Base-by-base conservation (phyloP, 208 protist species). In the Acanthamoeba comandoni region DNA sequence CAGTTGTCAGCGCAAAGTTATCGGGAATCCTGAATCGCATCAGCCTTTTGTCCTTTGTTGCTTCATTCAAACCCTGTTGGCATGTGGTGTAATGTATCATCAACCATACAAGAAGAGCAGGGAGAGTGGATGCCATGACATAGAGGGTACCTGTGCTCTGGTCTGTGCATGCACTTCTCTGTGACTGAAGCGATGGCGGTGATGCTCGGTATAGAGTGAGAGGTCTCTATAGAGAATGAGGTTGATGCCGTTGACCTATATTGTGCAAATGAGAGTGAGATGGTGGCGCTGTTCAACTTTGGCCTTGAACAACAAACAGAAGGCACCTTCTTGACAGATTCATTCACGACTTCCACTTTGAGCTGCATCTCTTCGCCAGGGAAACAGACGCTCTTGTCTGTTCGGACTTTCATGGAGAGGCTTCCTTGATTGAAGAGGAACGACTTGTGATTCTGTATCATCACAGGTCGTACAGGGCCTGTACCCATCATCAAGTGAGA, bases 351-450 rank as follows among this genome's bases (percentile, higher is more conserved):
- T 22, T 85, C 75, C 8, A 85, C 53, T 55, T 85, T 85, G 53
- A 85, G 58, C 75, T 85, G 58, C 24, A 64, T 55, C 52, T 85
- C 75, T 4, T 85, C 75, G 49, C 75, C 75, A 19, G 75, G 75
- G 75, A 85, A 85, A 39, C 65, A 85, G 52, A 85, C 75, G 26
- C 43, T 39, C 4, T 55, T 22, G 75, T 85, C 75, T 3, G 65
- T 24, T 35, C 65, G 53, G 39, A 64, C 53, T 19, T 55, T 51
- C 75, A 85, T 85, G 75, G 39, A 51, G n/a, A 85, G 75, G 24
- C 65, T 62, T 51, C 75, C 75, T 55, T 85, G 75, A n/a, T 85
- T 85, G 29, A 85, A 85, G 53, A 85, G 58, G 75, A 85, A 85
- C 24, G 75, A 85, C 75, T 85, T 85, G 52, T 39, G 9, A 55